These are phyloP conservation scores for Cryphonectria radicalis DNA, from an alignment of 2,329 filamentous ascomycete species.

Conservation along the genomic window DNA sequence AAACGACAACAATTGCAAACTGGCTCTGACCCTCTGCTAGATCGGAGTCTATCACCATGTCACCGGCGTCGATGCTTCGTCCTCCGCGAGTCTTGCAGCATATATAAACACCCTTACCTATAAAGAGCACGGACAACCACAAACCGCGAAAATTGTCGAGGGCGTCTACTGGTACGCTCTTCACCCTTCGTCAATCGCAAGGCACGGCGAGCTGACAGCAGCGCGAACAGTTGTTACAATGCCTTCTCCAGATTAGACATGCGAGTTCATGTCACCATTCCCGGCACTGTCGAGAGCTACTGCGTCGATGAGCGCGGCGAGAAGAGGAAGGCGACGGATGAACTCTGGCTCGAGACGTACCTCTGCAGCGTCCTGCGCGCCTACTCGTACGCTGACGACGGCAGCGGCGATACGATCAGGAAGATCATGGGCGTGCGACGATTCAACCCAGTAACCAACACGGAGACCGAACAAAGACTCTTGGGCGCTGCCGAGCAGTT, in stretches of 20 bases:
- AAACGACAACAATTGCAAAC: not conserved
- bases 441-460: slow-evolving; percentile 97
- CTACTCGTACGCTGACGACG: slow-evolving; percentile 96
- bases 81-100: slow-evolving; percentile 92
- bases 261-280: slow-evolving; percentile 97
- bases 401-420: slow-evolving; percentile 90
- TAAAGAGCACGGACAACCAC: slow-evolving; percentile 77
- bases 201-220: slow-evolving; percentile 29
- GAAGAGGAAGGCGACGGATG: slow-evolving; percentile 89
- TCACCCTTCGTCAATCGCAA: slow-evolving; percentile 10
- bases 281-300: slow-evolving; percentile 94
- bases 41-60: slow-evolving; percentile 97
- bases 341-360: slow-evolving; percentile 96
- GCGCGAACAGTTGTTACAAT: slow-evolving; percentile 79
- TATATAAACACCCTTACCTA: slow-evolving; percentile 99
- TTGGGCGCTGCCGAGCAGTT: slow-evolving; percentile 90
- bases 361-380: slow-evolving; percentile 92
- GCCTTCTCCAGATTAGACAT: slow-evolving; percentile 97
- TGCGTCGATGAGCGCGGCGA: slow-evolving; percentile 97
- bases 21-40: slow-evolving; percentile 48
- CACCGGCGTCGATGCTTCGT: slow-evolving; percentile 94
- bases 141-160: slow-evolving; percentile 83
- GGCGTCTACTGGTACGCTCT: slow-evolving; percentile 83
- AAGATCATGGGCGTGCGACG: slow-evolving; percentile 96
- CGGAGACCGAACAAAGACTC: slow-evolving; percentile 97